Percentiles rank a stretch among this genome's conserved stretches.
phyloP scores from a whole-genome alignment of 129 eudicot species.

The Centrapalus pauciflorus region DNA sequence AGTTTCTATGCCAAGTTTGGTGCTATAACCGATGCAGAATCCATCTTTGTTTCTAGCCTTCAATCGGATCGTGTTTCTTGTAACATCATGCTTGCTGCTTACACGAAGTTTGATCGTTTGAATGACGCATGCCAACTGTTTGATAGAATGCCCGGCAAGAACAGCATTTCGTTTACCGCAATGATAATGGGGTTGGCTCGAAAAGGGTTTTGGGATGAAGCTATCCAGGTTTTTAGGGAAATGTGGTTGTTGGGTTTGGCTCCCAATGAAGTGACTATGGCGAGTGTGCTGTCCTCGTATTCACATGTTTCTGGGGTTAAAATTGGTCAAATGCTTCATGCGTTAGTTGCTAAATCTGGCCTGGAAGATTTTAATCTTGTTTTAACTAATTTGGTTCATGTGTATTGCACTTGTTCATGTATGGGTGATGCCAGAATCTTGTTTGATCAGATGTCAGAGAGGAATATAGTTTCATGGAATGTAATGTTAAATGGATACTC shows the following conservation, averaged over 20 bases:
- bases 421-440: slow-evolving; percentile 49
- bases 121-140: slow-evolving; percentile 65
- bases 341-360: slow-evolving; percentile 57
- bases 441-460: slow-evolving; percentile 64
- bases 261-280: slow-evolving; percentile 71
- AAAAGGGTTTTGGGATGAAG: slow-evolving; percentile 49
- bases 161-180: slow-evolving; percentile 60
- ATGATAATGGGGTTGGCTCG: slow-evolving; percentile 80
- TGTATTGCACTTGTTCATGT: slow-evolving; percentile 53
- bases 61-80: slow-evolving; percentile 53
- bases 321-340: slow-evolving; percentile 48
- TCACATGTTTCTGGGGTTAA: slow-evolving; percentile 37
- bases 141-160: slow-evolving; percentile 59
- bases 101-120: slow-evolving; percentile 45
- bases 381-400: slow-evolving; percentile 62
- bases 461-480: slow-evolving; percentile 77
- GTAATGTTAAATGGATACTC: slow-evolving; percentile 89
- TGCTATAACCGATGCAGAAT: slow-evolving; percentile 37
- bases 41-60: slow-evolving; percentile 37
- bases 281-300: slow-evolving; percentile 58
- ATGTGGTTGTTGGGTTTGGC: slow-evolving; percentile 55
- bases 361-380: slow-evolving; percentile 52
- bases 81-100: slow-evolving; percentile 68
- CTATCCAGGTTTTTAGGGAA: slow-evolving; percentile 46
- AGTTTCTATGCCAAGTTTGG: slow-evolving; percentile 65